phyloP scores from a whole-genome alignment of 352 stramenopile genomes.

The Phytophthora pisi region DNA sequence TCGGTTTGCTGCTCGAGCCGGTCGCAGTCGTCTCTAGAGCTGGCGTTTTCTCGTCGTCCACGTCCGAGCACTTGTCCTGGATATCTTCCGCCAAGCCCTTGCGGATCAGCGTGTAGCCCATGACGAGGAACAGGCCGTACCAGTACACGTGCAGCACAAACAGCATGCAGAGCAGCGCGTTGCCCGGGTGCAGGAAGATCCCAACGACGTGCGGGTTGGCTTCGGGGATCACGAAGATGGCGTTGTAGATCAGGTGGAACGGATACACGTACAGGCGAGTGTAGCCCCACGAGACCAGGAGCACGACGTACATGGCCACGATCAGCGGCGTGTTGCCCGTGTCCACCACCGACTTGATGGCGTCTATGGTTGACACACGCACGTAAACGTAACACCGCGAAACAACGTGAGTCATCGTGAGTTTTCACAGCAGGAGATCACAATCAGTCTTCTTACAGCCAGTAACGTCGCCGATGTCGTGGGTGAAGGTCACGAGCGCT shows the following conservation, averaged over 20 bases:
- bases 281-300: constrained; percentile 50
- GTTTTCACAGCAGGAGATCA: background rate
- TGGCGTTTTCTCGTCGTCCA: constrained; percentile 14
- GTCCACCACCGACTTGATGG: constrained; percentile 47
- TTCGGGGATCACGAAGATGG: constrained; percentile 35
- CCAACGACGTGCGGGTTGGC: constrained; percentile 38
- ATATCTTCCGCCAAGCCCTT: constrained; percentile 46
- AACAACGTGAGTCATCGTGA: constrained; percentile 13
- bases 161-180: constrained; percentile 48
- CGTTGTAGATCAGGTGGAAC: constrained; percentile 47
- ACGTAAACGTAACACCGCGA: background rate
- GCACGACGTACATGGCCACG: constrained; percentile 41
- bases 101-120: constrained; percentile 45
- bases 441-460: constrained; percentile 43
- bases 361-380: constrained; percentile 22
- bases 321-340: constrained; percentile 40
- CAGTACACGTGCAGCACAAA: constrained; percentile 50
- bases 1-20: constrained; percentile 26
- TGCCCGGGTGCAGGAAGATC: constrained; percentile 46
- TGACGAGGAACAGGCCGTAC: constrained; percentile 50
- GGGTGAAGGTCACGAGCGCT: constrained; percentile 53
- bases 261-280: constrained; percentile 53
- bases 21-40: constrained; percentile 14
- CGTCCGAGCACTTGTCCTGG: constrained; percentile 40
- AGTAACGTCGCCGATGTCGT: constrained; percentile 62